A percentile compares a stretch with the other conserved stretches of the same genome.
These are phyloP conservation scores for Dothiorella sarmentorum DNA, from an alignment of 2,329 filamentous ascomycete species.

Conservation along the genomic window DNA sequence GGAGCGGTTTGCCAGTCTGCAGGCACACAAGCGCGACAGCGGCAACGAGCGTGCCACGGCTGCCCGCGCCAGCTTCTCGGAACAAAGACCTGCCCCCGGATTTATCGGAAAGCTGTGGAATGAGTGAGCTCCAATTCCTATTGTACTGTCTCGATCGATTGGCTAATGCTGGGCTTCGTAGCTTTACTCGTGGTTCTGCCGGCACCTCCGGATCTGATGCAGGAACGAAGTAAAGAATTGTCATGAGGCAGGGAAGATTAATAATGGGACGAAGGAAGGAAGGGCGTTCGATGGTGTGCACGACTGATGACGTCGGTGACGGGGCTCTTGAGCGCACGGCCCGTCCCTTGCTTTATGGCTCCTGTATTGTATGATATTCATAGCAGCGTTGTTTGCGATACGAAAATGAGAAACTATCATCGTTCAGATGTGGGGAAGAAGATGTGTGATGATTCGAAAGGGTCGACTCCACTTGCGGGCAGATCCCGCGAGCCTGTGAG, in stretches of 20 bases:
- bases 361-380: not conserved
- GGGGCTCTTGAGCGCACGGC: not conserved
- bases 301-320: not conserved
- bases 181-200: constrained; percentile 8
- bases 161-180: not conserved
- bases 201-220: not conserved
- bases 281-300: not conserved
- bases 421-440: not conserved
- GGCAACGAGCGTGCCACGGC: constrained; percentile 2
- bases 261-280: not conserved
- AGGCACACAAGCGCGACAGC: constrained; percentile 12
- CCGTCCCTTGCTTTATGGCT: not conserved
- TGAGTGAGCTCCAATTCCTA: not conserved
- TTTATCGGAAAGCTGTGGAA: constrained; percentile 18
- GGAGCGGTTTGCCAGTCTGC: constrained; percentile 13
- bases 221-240: not conserved
- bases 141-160: not conserved
- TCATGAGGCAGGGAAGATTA: too few relatives aligned
- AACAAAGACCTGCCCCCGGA: constrained; percentile 12
- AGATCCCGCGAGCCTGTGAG: not conserved
- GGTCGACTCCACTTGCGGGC: not conserved
- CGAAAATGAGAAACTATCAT: not conserved
- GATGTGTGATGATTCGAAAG: too few relatives aligned
- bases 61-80: constrained; percentile 15
- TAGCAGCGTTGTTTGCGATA: not conserved